Base-by-base conservation (phyloP, 768 basidiomycete species). In the Agaricus blazei region DNA sequence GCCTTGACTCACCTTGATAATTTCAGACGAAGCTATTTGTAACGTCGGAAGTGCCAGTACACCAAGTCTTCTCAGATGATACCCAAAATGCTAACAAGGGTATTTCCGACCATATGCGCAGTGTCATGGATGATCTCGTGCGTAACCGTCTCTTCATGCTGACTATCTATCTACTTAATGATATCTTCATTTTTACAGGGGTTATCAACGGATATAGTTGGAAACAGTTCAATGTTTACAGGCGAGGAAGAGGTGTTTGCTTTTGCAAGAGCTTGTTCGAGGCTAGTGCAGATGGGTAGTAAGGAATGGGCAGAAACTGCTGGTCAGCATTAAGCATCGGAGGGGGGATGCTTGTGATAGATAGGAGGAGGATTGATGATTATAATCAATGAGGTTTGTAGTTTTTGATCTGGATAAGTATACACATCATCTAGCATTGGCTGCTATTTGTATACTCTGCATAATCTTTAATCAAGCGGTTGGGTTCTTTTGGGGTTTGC, bases 201-300 rank as follows among this genome's bases (percentile, higher is more conserved):
- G 19, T 75, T 98, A 0, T 79, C 88, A 1, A 79, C 78, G 24
- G 84, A 93, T 28, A 72, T 80, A 19, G 88, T 96, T 15, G 90
- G 93, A 34, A 75, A 78, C 1, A 92, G 88, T 58, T 88, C 93
- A 42, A 89, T 99, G 75, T 98, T 98, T 66, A 88, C 87, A 0
- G 95, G 96, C 3, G 95, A 98, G 64, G 97, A 98, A 68, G 97
- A 98, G 70, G 67, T 98, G 0, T 99, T 99, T 66, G 97, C 97
- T 0, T 99, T 98, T 68, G 94, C 93, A 9, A 82, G 97, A 36
- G 95, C 95, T 19, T 93, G 90, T 65, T 92, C 89, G 24, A 78
- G 92, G 43, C 73, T 93, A 15, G 88, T 91, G 44, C 83, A 93
- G 68, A 93, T 93, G 91, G 92, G 93, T 14, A 93, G 90, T 65